Evolutionary conservation across 352 stramenopile species (phyloP), one percentile per base, ranked within the genome.

Genomic region (Globisporangium orthogonon): DNA sequence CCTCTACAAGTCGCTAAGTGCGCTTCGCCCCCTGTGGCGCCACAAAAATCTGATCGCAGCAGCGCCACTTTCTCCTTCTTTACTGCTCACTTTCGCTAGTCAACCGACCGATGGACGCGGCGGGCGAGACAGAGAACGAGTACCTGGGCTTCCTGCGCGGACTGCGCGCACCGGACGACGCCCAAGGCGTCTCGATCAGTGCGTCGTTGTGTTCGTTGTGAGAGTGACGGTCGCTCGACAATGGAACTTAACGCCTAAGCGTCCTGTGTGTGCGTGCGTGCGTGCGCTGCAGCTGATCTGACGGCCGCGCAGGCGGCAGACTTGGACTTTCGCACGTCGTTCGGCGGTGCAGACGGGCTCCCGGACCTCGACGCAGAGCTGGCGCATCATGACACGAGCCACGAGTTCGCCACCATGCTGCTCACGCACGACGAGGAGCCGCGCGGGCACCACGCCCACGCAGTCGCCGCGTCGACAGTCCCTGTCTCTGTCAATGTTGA

Each of bases 121-220:
- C 52, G 62, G 69, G 54, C 51, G 67, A 46, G 56, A 52, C 45
- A 7, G 81, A 89, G 48, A 85, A 84, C 65, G 79, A 90, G 67
- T 90, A 92, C 66, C 60, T 92, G 63, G 75, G 82, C 67, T 92
- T 90, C 58, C 56, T 89, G 62, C 78, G 78, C 50, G 77, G 77
- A 11, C 70, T 91, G 56, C 77, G 82, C 13, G 58, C 70, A 33
- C 52, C 64, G 29, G 79, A 92, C 48, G 81, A 91, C 52, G 56
- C 73, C 15, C 71, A 73, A 50, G 54, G 69, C 46, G 58, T 47
- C 18, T 55, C 71, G 1, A 80, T 80, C 58, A 65, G 74, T 81
- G 50, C 49, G 71, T 74, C 56, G 11, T 23, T 23, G 23, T 1
- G 23, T 23, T 23, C 52, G 52, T 41, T 11, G 9, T 2, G 9